Evolutionary conservation across 2,329 filamentous ascomycete genomes (phyloP).

Genomic region (Allantophomopsis cytisporea): DNA sequence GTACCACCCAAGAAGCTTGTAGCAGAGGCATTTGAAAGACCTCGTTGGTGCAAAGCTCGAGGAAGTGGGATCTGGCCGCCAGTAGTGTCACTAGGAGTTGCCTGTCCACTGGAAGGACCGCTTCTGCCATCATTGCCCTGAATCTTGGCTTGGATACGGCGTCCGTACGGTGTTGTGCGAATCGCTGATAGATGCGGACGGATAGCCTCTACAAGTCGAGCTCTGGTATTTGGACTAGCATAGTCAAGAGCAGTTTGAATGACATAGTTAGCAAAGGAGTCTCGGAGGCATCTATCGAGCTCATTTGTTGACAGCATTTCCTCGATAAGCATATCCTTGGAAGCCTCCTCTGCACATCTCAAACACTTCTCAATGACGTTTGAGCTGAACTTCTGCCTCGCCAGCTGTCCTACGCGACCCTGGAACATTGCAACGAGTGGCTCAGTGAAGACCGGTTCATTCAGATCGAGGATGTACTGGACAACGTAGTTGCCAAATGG

Average conservation of each 20-base stretch:
- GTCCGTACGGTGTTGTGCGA: slow-evolving; percentile 84
- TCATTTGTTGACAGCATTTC: slow-evolving; percentile 68
- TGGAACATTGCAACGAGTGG: slow-evolving; percentile 74
- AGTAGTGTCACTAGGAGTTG: slow-evolving; percentile 14
- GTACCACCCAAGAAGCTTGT: slow-evolving; percentile 9
- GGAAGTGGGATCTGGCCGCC: slow-evolving; percentile 10
- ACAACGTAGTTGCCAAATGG: slow-evolving; percentile 98
- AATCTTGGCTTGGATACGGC: slow-evolving; percentile 86
- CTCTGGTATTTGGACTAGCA: slow-evolving; percentile 59
- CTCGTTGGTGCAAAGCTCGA: slow-evolving; percentile 15
- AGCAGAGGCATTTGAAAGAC: slow-evolving; percentile 15
- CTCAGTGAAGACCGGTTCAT: slow-evolving; percentile 76
- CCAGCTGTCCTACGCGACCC: slow-evolving; percentile 56
- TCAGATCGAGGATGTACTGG: slow-evolving; percentile 94
- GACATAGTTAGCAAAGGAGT: slow-evolving; percentile 95
- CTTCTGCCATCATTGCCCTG: slow-evolving; percentile 35
- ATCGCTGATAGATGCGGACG: slow-evolving; percentile 75
- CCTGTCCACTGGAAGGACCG: slow-evolving; percentile 15
- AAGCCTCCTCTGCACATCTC: slow-evolving; percentile 63
- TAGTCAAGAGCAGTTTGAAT: slow-evolving; percentile 92
- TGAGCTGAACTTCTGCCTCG: slow-evolving; percentile 97
- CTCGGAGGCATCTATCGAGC: slow-evolving; percentile 78
- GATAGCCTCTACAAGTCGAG: slow-evolving; percentile 68
- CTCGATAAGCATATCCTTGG: slow-evolving; percentile 69
- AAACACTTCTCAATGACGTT: slow-evolving; percentile 97